Evolutionary conservation across 2,329 filamentous ascomycete genomes (phyloP).

Genomic region (Cadophora gregata): DNA sequence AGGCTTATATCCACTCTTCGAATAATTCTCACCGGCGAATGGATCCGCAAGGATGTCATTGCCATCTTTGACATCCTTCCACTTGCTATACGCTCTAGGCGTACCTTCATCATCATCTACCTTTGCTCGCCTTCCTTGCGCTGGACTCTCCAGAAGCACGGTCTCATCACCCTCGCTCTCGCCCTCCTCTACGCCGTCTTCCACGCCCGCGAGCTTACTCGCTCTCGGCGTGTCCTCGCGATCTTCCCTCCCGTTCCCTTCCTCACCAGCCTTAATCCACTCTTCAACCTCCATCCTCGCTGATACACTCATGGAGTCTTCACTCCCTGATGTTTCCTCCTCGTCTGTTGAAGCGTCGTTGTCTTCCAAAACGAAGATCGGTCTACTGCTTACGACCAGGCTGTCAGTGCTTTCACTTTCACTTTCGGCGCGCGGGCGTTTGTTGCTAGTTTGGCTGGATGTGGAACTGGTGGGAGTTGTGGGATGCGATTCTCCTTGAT

Average conservation of each 20-base stretch:
- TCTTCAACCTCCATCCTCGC: neutral
- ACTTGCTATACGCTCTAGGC: neutral
- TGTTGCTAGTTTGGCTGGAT: neutral
- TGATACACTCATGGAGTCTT: neutral
- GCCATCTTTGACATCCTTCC: neutral
- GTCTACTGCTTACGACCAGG: constrained; percentile 4
- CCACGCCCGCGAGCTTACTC: no score
- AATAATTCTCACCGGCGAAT: neutral
- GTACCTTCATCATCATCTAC: neutral
- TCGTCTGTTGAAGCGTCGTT: neutral
- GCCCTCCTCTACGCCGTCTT: neutral
- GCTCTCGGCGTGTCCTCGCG: neutral
- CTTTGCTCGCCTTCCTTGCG: neutral
- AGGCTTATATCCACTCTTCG: neutral
- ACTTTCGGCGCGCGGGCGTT: neutral
- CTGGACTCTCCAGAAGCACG: neutral
- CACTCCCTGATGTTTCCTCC: neutral
- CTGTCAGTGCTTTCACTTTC: constrained; percentile 1
- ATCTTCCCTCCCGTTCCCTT: neutral
- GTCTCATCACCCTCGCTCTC: constrained; percentile 1
- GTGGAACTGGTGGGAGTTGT: neutral
- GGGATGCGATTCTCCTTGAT: neutral
- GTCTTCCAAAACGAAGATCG: constrained; percentile 4
- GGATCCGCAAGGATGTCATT: neutral
- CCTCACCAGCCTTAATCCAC: neutral